Evolutionary conservation across 2,329 filamentous ascomycete species (phyloP), one percentile per base, ranked within the genome.

Genomic region (Chrysosphaeria jannelii): DNA sequence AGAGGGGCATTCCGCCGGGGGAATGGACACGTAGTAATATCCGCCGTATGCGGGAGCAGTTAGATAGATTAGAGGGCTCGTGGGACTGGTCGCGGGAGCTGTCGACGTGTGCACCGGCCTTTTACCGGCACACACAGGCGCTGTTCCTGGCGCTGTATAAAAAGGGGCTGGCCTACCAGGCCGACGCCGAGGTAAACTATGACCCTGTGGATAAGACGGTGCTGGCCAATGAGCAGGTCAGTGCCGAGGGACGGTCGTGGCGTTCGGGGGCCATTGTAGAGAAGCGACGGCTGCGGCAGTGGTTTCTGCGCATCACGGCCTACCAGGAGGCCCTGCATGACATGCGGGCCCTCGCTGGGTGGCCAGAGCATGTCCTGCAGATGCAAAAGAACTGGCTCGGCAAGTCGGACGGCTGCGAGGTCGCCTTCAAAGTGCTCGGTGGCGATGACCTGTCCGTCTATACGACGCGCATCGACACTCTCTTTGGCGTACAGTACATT

Each of bases 311-410:
- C 30, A 88, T 85, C 36, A 81, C 75, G 4, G 57, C 60, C 23
- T 85, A 72, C 36, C 63, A 71, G 29, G 64, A 81, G 25, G 50
- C 59, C 4, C 47, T 88, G 13, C 47, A 63, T 14, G 74, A 75
- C 30, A 51, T 89, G 1, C 59, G 75, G 14, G 43, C 48, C 4
- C 50, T 89, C 17, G 50, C 58, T 8, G 48, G 57, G 31, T 90
- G 78, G 78, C 78, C 78, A 0, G 72, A 85, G 32, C 60, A 67
- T 34, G 78, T 90, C 6, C 36, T 81, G 16, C 48, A 68, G 4
- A 78, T 85, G 61, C 78, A 90, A 41, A 64, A 56, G 34, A 76
- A 89, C 38, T 90, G 78, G 78, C 53, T 90, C 13, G 78, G 78
- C 14, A 72, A 65, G 36, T 85, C 74, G 2, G 50, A 51, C 7